phyloP scores from a whole-genome alignment of 2,329 filamentous ascomycete genomes.

The Delphinella strobiligena region DNA sequence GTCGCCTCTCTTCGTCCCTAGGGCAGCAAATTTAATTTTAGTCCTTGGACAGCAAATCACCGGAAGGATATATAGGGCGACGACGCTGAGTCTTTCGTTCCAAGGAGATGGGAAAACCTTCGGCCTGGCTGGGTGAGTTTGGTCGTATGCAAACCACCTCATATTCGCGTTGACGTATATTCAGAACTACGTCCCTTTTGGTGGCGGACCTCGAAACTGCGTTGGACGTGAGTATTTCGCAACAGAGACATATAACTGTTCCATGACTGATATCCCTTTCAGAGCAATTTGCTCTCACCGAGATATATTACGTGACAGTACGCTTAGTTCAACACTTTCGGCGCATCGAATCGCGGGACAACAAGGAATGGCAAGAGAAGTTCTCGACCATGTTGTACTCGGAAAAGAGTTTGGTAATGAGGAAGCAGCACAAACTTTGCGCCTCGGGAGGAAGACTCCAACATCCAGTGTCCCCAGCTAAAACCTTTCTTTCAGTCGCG shows the following conservation, averaged over 20 bases:
- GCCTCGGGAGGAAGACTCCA: neutral
- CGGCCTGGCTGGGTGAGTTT: conserved; percentile 6
- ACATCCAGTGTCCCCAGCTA: no score
- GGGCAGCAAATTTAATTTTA: conserved; percentile 19
- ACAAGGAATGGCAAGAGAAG: conserved; percentile 1
- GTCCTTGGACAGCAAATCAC: conserved; percentile 25
- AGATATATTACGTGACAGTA: conserved; percentile 4
- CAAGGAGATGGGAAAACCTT: conserved; percentile 21
- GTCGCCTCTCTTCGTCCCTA: conserved; percentile 39
- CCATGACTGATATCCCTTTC: no score
- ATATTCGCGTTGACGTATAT: no score
- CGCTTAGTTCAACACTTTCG: conserved; percentile 3
- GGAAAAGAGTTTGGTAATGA: conserved; percentile 2
- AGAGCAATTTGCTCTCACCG: neutral
- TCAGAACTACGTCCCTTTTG: neutral
- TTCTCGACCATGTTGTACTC: conserved; percentile 2
- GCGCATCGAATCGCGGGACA: conserved; percentile 5
- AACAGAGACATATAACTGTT: neutral
- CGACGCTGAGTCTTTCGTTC: conserved; percentile 26
- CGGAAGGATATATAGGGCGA: conserved; percentile 25
- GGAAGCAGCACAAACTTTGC: neutral
- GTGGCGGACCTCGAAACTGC: neutral
- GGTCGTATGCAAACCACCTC: no score
- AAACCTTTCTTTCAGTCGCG: no score
- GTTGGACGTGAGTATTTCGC: neutral